phyloP scores from a whole-genome alignment of 2,329 filamentous ascomycete species.

The Colletotrichum spinosum region DNA sequence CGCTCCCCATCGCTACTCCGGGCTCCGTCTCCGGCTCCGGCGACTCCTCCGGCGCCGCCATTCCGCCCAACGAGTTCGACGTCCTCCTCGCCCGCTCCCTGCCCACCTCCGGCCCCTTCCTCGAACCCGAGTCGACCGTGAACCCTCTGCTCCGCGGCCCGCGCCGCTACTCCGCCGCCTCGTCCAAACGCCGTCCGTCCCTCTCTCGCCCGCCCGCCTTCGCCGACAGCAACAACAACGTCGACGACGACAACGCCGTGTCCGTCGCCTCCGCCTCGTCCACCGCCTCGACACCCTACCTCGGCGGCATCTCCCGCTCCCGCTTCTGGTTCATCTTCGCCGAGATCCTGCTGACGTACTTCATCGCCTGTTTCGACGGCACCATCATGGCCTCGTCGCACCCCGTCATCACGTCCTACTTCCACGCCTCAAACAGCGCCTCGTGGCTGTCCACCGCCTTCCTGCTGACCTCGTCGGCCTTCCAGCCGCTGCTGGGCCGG shows the following conservation, averaged over 20 bases:
- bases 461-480: constrained; percentile 79
- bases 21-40: neutral
- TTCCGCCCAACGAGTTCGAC: constrained; percentile 51
- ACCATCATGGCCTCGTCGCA: constrained; percentile 87
- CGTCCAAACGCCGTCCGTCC: constrained; percentile 33
- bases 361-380: constrained; percentile 76
- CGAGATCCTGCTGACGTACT: constrained; percentile 68
- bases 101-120: constrained; percentile 49
- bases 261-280: constrained; percentile 32
- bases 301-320: constrained; percentile 58
- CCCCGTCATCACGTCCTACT: constrained; percentile 85
- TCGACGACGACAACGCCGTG: constrained; percentile 20
- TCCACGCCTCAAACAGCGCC: constrained; percentile 80
- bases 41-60: constrained; percentile 35
- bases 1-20: constrained; percentile 32
- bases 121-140: constrained; percentile 56
- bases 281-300: constrained; percentile 45
- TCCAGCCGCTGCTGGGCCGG: constrained; percentile 80
- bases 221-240: constrained; percentile 6
- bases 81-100: constrained; percentile 53
- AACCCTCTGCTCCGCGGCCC: constrained; percentile 53
- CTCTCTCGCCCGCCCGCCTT: constrained; percentile 12
- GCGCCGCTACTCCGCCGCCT: constrained; percentile 41
- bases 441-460: constrained; percentile 88
- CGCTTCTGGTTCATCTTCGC: constrained; percentile 74